Conservation (phyloP, 805 yeast genomes). For the Saturnispora silvae region DNA sequence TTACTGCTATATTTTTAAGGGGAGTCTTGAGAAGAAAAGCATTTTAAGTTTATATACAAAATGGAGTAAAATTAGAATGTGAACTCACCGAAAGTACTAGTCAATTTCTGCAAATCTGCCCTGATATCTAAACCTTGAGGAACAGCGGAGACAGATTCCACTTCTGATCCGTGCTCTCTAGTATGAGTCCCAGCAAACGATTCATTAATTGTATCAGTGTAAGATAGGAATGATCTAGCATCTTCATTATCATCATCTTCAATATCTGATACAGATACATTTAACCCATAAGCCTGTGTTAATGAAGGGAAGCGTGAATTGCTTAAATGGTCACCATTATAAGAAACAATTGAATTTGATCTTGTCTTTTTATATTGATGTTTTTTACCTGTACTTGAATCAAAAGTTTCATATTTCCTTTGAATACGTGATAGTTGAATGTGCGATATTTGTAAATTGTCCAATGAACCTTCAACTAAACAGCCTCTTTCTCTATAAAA, state of each 20-base stretch:
- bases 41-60: too few species aligned
- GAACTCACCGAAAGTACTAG: constrained; percentile 28
- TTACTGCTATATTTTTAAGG: too few species aligned
- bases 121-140: constrained; percentile 7
- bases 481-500: constrained; percentile 81
- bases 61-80: too few species aligned
- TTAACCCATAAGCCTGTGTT: constrained; percentile 8
- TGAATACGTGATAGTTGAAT: constrained; percentile 33
- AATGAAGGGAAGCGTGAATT: neutral
- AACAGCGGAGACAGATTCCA: neutral
- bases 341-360: too few species aligned
- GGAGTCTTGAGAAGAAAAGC: too few species aligned
- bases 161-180: constrained; percentile 3
- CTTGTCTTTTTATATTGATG: constrained; percentile 7
- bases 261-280: too few species aligned
- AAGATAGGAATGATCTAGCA: constrained; percentile 4
- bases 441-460: constrained; percentile 62
- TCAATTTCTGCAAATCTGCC: constrained; percentile 28
- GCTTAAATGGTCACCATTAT: too few species aligned
- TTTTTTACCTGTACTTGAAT: neutral
- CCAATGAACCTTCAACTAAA: constrained; percentile 82
- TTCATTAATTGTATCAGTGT: constrained; percentile 5
- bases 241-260: constrained; percentile 7
- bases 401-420: constrained; percentile 7
- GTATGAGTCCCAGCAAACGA: constrained; percentile 3